Evolutionary conservation across 306 rosid genomes (phyloP), one percentile per base, ranked within the genome.

Genomic region (Sechiopsis laciniata): DNA sequence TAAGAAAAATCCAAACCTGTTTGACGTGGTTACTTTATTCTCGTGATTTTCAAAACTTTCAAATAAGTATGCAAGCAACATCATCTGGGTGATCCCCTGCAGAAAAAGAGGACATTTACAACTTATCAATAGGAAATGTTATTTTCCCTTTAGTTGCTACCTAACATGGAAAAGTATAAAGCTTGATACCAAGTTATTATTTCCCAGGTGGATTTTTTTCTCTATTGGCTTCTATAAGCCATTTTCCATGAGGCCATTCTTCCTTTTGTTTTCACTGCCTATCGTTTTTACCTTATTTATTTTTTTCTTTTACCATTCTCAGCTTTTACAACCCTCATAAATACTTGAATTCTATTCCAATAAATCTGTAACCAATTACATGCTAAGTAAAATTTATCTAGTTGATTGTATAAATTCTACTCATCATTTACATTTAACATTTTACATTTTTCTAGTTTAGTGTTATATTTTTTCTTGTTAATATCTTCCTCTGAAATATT

Each of bases 111-210:
- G 4, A 16, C 37, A 4, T 63, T 63, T 37, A 16, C 22, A 35
- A 35, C 24, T 32, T 63, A 24, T 32, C 7, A 35, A 40, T n/a
- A 42, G 29, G 54, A 65, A 40, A 65, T 65, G 3, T 37, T 20
- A 65, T 65, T 9, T 65, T 65, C 48, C 71, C 71, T 35, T 65
- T 24, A 65, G 53, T 15, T 40, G 71, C 71, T 65, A 19, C 53
- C 71, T 42, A 40, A 65, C 16, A 6, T 37, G 53, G 21, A 40
- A 65, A 42, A 65, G 48, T 65, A 65, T 40, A 32, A 32, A 32
- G 37, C 37, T n/a, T 35, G 26, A 17, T 12, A 22, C 40, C 73
- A 0, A 46, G 56, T 67, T 67, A 12, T 20, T 12, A 46, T 67
- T 67, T 40, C 10, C 14, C 0, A 20, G 16, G 19, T 66, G 72